A percentile compares a stretch with the other conserved stretches of the same genome.
Conservation (phyloP, 768 basidiomycete genomes). For the Collybiopsis confluens region DNA sequence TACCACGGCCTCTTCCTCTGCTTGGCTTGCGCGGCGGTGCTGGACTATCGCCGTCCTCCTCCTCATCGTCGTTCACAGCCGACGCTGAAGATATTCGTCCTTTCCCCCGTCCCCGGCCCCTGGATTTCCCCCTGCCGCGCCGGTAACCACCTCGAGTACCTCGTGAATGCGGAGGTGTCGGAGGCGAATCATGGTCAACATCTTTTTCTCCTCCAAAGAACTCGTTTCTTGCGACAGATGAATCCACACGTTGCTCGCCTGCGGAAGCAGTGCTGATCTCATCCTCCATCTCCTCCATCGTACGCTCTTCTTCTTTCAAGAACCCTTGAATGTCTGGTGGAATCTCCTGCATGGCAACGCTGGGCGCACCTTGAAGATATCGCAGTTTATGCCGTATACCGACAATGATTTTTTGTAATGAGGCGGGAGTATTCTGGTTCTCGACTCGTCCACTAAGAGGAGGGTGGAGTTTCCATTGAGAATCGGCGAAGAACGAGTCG, state of each 20-base stretch:
- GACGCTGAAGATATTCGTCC: constrained; percentile 3
- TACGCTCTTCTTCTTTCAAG: constrained; percentile 67
- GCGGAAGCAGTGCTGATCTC: constrained; percentile 52
- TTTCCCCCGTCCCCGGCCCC: constrained; percentile 5
- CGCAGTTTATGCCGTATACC: constrained; percentile 83
- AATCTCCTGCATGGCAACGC: constrained; percentile 93
- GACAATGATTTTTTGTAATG: constrained; percentile 83
- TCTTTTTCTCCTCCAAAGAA: constrained; percentile 74
- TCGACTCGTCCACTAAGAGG: constrained; percentile 88
- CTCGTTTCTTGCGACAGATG: constrained; percentile 53
- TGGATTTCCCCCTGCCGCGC: neutral
- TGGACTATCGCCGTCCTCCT: constrained; percentile 4
- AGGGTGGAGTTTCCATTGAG: constrained; percentile 90
- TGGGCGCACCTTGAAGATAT: constrained; percentile 94
- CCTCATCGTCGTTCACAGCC: constrained; percentile 3
- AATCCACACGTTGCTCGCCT: constrained; percentile 51
- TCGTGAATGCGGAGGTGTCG: constrained; percentile 4
- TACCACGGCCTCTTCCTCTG: neutral
- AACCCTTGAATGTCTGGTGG: constrained; percentile 85
- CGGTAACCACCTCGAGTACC: neutral
- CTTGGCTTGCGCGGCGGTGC: neutral
- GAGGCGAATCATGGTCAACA: constrained; percentile 45
- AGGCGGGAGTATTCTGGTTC: constrained; percentile 83
- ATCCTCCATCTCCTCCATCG: constrained; percentile 65
- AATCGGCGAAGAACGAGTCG: constrained; percentile 89